Evolutionary conservation across 2,329 filamentous ascomycete genomes (phyloP), one percentile per base, ranked within the genome.

Genomic region (Fusarium torulosum): DNA sequence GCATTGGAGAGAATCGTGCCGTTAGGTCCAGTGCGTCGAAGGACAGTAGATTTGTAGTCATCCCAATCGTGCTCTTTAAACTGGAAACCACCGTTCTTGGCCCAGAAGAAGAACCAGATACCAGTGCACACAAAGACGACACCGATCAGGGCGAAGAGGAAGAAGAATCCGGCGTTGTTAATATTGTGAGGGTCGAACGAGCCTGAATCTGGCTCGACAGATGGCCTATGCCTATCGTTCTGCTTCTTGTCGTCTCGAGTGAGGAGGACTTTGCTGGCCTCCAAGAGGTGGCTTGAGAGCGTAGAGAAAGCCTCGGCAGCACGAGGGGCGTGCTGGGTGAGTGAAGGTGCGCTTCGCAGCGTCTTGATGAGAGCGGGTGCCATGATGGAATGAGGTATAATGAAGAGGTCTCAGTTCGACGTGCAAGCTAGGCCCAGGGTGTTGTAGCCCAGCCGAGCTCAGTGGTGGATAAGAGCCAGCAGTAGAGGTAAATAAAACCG

Each of bases 31-130:
- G 91, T 94, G 53, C 94, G 91, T 41, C 96, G 88, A 44, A 99
- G 81, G 3, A 99, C 96, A 0, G 95, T 97, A 2, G 91, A 91
- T 78, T 98, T 98, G 87, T 99, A 99, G 75, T 99, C 96, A 7
- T 98, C 95, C 95, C 96, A 99, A 79, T 99, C 96, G 35, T 88
- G 85, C 66, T 96, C 83, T 45, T 86, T 86, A 85, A 94, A 98
- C 67, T 91, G 83, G 82, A 98, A 97, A 15, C 96, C 96, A 64
- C 96, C 96, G 73, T 98, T 97, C 81, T 92, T 95, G 58, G 95
- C 95, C 91, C 93, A 96, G 85, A 97, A 97, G 86, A 99, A 98
- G 86, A 99, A 97, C 94, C 96, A 99, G 75, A 98, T 93, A 23
- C 85, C 87, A 0, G 84, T 86, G 5, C 92, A 60, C 23, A 96